Conservation (phyloP, 2,329 filamentous ascomycete genomes). For the Aspergillus alliaceus region DNA sequence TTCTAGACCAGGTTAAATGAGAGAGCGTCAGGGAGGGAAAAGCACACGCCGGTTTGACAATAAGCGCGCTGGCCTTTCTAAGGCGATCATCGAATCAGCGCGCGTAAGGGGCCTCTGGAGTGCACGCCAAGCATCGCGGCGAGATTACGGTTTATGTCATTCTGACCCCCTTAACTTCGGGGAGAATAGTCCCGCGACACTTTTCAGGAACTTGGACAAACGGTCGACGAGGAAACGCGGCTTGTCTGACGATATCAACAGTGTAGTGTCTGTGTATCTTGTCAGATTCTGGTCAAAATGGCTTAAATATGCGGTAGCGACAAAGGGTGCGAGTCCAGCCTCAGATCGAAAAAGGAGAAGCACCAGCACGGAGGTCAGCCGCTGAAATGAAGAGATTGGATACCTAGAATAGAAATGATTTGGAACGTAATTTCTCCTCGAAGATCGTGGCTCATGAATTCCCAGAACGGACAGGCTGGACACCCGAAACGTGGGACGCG, state of each 20-base stretch:
- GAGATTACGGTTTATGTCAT: constrained; percentile 21
- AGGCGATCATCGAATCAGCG: constrained; percentile 30
- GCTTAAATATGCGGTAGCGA: background rate
- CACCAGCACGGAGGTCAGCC: background rate
- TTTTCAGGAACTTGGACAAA: constrained; percentile 14
- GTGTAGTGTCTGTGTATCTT: constrained; percentile 2
- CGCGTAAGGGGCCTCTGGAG: constrained; percentile 22
- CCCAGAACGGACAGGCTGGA: constrained; percentile 23
- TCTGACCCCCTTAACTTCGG: constrained; percentile 7
- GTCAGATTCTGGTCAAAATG: background rate
- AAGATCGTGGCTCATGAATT: constrained; percentile 16
- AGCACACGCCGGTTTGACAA: constrained; percentile 27
- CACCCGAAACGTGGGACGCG: constrained; percentile 32
- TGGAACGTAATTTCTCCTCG: constrained; percentile 10
- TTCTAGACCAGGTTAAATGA: constrained; percentile 16
- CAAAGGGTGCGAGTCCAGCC: background rate
- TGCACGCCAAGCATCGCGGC: constrained; percentile 24
- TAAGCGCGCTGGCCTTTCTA: constrained; percentile 22
- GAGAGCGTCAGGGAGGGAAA: constrained; percentile 9
- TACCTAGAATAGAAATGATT: constrained; percentile 5
- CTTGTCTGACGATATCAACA: background rate
- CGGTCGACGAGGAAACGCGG: constrained; percentile 6
- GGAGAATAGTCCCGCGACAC: constrained; percentile 16
- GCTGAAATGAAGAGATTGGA: background rate
- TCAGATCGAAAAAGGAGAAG: background rate